A percentile compares a stretch with the other conserved stretches of the same genome.
These are phyloP conservation scores for Chlamydomonas sp. DNA, from an alignment of 139 green algal genomes.

Conservation along the genomic window DNA sequence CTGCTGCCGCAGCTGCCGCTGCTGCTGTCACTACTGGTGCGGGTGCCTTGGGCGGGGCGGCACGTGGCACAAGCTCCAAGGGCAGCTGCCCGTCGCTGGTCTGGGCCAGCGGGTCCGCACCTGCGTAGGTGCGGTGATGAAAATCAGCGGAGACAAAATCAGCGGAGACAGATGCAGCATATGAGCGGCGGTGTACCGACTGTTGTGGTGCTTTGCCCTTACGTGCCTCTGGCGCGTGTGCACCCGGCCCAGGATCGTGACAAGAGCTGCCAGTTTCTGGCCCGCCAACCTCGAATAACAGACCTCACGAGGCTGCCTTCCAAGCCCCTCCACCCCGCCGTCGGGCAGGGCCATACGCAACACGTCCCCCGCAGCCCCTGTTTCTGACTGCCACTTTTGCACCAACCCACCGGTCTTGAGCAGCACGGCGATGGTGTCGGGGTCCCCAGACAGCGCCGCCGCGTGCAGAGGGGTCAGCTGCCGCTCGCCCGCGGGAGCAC, in stretches of 20 bases:
- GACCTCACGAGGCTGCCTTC: no score
- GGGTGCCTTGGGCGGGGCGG: neutral
- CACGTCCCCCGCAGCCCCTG: neutral
- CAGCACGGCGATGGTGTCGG: constrained; percentile 48
- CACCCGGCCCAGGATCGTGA: no score
- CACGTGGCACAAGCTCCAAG: constrained; percentile 17
- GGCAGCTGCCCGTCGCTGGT: constrained; percentile 21
- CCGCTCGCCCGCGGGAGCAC: constrained; percentile 39
- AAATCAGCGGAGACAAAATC: neutral
- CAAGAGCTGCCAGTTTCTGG: no score
- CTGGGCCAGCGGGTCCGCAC: constrained; percentile 27
- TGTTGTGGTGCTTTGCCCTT: no score
- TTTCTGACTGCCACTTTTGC: neutral
- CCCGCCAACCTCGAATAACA: no score
- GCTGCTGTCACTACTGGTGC: neutral
- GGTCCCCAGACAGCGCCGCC: constrained; percentile 51
- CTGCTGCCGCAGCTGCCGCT: neutral
- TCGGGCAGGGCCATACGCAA: neutral
- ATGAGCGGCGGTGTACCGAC: no score
- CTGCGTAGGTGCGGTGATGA: neutral
- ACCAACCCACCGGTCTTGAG: constrained; percentile 42
- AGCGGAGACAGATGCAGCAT: neutral
- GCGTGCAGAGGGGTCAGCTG: constrained; percentile 57
- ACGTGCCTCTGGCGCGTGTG: no score
- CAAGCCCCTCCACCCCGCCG: no score